Percentiles rank a stretch among this genome's conserved stretches.
Conservation (phyloP, 2,329 filamentous ascomycete species). For the Colletotrichum euphorbiae region DNA sequence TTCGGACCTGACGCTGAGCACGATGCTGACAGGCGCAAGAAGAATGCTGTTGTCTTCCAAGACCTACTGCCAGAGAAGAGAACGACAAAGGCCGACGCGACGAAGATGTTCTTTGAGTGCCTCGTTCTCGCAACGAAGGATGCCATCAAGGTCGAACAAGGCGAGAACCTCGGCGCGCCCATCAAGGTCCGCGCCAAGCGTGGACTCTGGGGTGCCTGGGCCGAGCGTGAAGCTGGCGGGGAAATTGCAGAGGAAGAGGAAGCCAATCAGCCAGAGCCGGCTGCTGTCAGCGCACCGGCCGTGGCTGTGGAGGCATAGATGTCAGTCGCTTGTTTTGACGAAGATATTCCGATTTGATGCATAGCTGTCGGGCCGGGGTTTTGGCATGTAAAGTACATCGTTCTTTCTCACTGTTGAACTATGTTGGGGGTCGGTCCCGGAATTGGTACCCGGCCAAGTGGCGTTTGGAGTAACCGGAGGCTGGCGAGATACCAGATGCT, state of each 20-base stretch:
- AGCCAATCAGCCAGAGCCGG: constrained; percentile 50
- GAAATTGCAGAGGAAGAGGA: constrained; percentile 67
- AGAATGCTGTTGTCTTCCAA: constrained; percentile 86
- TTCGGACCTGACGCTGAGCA: constrained; percentile 81
- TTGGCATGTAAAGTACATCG: constrained; percentile 38
- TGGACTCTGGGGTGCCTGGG: constrained; percentile 97
- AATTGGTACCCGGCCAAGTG: constrained; percentile 40
- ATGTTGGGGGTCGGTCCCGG: constrained; percentile 31
- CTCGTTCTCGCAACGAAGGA: constrained; percentile 97
- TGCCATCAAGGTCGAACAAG: constrained; percentile 95
- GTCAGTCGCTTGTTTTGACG: constrained; percentile 27
- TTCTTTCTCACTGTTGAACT: constrained; percentile 40
- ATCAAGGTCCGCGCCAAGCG: constrained; percentile 91
- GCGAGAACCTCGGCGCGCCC: constrained; percentile 78
- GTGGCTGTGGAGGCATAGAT: constrained; percentile 54
- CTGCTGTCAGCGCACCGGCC: constrained; percentile 40
- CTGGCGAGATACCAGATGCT: constrained; percentile 42
- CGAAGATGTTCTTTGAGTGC: constrained; percentile 99
- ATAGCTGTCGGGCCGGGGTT: constrained; percentile 36
- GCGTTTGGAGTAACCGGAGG: constrained; percentile 41
- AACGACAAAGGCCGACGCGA: constrained; percentile 89
- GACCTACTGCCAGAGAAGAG: constrained; percentile 85
- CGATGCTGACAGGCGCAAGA: constrained; percentile 78
- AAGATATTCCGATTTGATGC: constrained; percentile 34
- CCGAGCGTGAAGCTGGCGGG: constrained; percentile 78